Evolutionary conservation across 345 rosid species (phyloP), one percentile per base, ranked within the genome.

Genomic region (Arabis hirsuta): DNA sequence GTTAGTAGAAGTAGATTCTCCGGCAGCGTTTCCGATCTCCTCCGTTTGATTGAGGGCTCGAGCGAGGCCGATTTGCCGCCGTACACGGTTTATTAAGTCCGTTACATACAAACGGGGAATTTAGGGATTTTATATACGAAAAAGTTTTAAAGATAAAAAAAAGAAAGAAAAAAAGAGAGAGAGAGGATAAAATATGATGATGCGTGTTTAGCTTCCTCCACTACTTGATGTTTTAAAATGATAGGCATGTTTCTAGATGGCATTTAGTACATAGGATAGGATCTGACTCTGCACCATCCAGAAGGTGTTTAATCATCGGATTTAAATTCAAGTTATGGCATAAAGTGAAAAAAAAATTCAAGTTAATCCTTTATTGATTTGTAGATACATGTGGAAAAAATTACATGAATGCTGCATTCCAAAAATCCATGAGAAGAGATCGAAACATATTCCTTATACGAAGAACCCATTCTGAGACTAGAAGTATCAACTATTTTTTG

Each of bases 31-130:
- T 38, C 58, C 51, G 71, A 62, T 69, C 64, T 69, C 70, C 69
- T 55, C 69, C 79, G 74, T 34, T 11, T 11, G 69, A 6, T 44
- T 57, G 65, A 55, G 42, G 73, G 48, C 56, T 60, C 62, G 62
- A 67, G 68, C 70, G 12, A 43, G 43, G 52, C 67, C 32, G 48
- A 50, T 65, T 74, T 13, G 57, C 50, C 63, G 66, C 60, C 66
- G 66, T 57, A 48, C 59, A 72, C 36, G 24, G 54, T 67, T 65
- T 48, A 58, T 42, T 58, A 41, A 29, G 39, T 48, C 61, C 55
- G 72, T 51, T 52, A 11, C 73, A 67, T 31, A 22, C 36, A 36
- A 32, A 60, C 63, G 43, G 51, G 51, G 26, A 36, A 43, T 59
- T 16, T 53, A 74, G 56, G 62, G 67, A 41, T 56, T 55, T 56